Conservation (phyloP, 1,284 basidiomycete genomes). For the Uromyces viciae-fabae region DNA sequence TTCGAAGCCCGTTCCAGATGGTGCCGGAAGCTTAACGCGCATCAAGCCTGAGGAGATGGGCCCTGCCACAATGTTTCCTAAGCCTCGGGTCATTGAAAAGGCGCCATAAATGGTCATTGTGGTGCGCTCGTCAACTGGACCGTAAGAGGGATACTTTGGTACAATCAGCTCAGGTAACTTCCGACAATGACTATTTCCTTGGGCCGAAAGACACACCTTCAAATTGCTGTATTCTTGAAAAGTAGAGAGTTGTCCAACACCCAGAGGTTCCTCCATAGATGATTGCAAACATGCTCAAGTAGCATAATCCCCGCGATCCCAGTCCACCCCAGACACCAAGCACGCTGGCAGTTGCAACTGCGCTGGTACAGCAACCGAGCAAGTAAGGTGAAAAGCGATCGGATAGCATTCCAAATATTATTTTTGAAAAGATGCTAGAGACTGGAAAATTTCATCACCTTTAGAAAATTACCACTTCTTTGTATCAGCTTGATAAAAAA, state of each 20-base stretch:
- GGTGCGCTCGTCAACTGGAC: constrained; percentile 25
- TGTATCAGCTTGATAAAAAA: neutral
- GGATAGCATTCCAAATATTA: constrained; percentile 31
- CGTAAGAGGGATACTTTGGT: neutral
- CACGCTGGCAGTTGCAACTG: constrained; percentile 7
- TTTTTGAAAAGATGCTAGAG: constrained; percentile 32
- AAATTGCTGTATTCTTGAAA: constrained; percentile 24
- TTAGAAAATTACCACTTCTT: neutral
- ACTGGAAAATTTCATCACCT: constrained; percentile 4
- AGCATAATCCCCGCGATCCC: neutral
- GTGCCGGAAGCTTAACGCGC: constrained; percentile 19
- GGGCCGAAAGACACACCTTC: neutral
- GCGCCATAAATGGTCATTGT: constrained; percentile 56
- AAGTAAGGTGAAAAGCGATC: constrained; percentile 38
- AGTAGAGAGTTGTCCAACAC: constrained; percentile 40
- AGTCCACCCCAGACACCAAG: constrained; percentile 35
- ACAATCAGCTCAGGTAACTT: too few relatives aligned
- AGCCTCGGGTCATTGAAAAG: constrained; percentile 56
- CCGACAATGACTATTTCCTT: too few relatives aligned
- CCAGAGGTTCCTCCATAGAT: constrained; percentile 36
- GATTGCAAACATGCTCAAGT: constrained; percentile 21
- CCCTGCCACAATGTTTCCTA: constrained; percentile 58
- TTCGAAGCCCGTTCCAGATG: constrained; percentile 21
- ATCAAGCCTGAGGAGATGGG: constrained; percentile 56
- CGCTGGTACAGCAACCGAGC: constrained; percentile 26